Evolutionary conservation across 2,329 filamentous ascomycete species (phyloP), one percentile per base, ranked within the genome.

Genomic region (Xylaria sp.): DNA sequence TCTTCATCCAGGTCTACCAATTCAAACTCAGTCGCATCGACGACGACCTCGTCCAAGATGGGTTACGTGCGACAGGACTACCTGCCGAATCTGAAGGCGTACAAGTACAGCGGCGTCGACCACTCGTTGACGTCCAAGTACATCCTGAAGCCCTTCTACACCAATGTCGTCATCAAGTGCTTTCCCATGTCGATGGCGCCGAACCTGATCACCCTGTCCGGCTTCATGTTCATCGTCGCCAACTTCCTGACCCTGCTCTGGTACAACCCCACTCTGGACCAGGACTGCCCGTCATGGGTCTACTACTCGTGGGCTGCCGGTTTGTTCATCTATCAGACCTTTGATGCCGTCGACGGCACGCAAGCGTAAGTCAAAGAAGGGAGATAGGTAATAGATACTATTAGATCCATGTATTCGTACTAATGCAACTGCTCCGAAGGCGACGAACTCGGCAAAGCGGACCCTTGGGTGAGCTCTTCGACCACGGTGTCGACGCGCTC

Each of bases 81-180:
- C 77, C 87, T 99, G 64, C 86, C 89, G 46, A 91, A 90, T 73
- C 86, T 99, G 69, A 90, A 90, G 76, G 84, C 92, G 76, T 99
- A 99, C 86, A 94, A 96, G 77, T 99, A 99, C 82, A 91, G 89
- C 47, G 85, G 85, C 59, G 90, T 97, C 70, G 94, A 99, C 76
- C 90, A 90, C 75, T 96, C 92, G 61, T 80, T 97, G 63, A 81
- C 91, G 47, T 97, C 92, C 65, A 90, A 88, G 75, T 97, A 97
- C 79, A 84, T 99, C 66, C 80, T 99, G 70, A 97, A 99, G 81
- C 94, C 94, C 6, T 99, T 97, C 78, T 99, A 97, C 81, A 95
- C 87, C 71, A 88, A 96, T 77, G 82, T 94, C 67, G 93, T 96
- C 71, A 96, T 99, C 79, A 87, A 93, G 65, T 89, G 88, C 76